Conservation (phyloP, 495 filamentous ascomycete genomes). For the Hyphodiscus hymeniophilus region DNA sequence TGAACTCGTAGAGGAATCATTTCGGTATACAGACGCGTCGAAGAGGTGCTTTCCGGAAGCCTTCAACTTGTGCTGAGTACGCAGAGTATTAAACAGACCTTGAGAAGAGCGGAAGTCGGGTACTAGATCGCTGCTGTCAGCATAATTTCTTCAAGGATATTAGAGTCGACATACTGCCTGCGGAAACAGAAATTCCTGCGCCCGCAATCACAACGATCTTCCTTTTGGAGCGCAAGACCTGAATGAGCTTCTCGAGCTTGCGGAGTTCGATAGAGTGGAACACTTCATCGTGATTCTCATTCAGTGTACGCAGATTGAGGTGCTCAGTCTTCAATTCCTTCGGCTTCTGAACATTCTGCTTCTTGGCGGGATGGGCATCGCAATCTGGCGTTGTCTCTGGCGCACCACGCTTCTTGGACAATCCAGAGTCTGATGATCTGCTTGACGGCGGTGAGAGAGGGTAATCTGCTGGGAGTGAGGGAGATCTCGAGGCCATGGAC, state of each 20-base stretch:
- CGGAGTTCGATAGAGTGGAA: slow-evolving; percentile 31
- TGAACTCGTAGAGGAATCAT: slow-evolving; percentile 73
- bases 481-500: slow-evolving; percentile 22
- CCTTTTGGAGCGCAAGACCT: slow-evolving; percentile 75
- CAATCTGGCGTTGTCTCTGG: slow-evolving; percentile 30
- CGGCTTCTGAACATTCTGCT: slow-evolving; percentile 57
- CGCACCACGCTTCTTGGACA: slow-evolving; percentile 28
- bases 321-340: slow-evolving; percentile 65
- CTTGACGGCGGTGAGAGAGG: slow-evolving; percentile 30
- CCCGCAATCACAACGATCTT: slow-evolving; percentile 97
- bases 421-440: slow-evolving; percentile 32
- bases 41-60: slow-evolving; percentile 93
- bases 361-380: slow-evolving; percentile 58
- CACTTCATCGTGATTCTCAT: slow-evolving; percentile 32
- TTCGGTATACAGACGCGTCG: slow-evolving; percentile 93
- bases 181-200: slow-evolving; percentile 92
- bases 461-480: slow-evolving; percentile 23
- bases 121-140: slow-evolving; percentile 45
- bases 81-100: slow-evolving; percentile 78
- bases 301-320: slow-evolving; percentile 54
- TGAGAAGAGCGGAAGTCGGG: slow-evolving; percentile 91
- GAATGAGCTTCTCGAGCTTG: slow-evolving; percentile 58
- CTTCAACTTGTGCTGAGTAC: slow-evolving; percentile 81
- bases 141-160: neutral
- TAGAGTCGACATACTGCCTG: slow-evolving; percentile 66